phyloP scores from a whole-genome alignment of 176 grass and related monocot genomes.

The Oryza meridionalis region DNA sequence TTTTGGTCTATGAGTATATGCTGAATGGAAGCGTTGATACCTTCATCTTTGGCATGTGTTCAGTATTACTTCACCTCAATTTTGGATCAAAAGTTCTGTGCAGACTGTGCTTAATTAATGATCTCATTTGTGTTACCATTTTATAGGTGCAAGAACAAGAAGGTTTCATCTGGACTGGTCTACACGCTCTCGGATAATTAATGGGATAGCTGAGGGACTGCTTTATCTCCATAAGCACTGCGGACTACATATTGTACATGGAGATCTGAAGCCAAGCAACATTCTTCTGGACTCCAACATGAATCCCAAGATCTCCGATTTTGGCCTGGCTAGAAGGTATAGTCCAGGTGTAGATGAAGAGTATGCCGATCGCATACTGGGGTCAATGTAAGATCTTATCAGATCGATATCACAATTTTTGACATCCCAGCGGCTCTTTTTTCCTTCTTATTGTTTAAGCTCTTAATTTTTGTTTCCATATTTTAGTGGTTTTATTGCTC shows the following conservation, averaged over 20 bases:
- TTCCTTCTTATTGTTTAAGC: background rate
- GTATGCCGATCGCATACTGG: slow-evolving; percentile 13
- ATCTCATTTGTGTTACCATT: background rate
- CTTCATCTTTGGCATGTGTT: slow-evolving; percentile 31
- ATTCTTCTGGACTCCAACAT: slow-evolving; percentile 52
- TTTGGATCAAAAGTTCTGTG: background rate
- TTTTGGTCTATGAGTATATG: slow-evolving; percentile 53
- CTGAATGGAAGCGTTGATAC: slow-evolving; percentile 32
- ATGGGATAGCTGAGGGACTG: slow-evolving; percentile 46
- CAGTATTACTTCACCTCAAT: background rate
- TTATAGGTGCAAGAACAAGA: slow-evolving; percentile 3
- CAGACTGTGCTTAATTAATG: background rate
- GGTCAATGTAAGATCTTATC: slow-evolving; percentile 27
- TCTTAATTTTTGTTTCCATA: background rate
- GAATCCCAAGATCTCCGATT: slow-evolving; percentile 53
- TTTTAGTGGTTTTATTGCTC: slow-evolving; percentile 50
- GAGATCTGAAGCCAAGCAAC: slow-evolving; percentile 52
- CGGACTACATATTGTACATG: slow-evolving; percentile 37
- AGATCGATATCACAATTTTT: background rate
- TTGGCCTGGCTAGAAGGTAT: slow-evolving; percentile 37
- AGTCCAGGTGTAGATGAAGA: slow-evolving; percentile 10
- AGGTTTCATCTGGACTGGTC: slow-evolving; percentile 32
- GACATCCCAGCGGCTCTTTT: background rate
- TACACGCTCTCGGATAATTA: slow-evolving; percentile 18
- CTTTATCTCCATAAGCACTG: slow-evolving; percentile 44